These are phyloP conservation scores for Verticillium dahliae DNA, from an alignment of 2,329 filamentous ascomycete genomes.

Conservation along the genomic window DNA sequence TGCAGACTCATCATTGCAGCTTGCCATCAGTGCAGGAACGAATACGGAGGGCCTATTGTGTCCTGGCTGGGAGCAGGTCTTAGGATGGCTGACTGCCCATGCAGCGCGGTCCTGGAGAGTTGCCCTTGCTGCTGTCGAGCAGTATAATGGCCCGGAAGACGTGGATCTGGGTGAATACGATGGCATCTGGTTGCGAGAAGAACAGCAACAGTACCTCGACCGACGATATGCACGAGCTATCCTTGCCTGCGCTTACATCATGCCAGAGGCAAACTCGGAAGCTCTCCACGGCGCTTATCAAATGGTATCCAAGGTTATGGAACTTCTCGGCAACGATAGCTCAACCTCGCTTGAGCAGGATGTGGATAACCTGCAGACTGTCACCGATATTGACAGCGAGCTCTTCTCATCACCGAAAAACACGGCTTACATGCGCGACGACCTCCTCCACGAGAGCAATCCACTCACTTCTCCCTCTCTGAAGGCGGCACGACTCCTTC, in stretches of 20 bases:
- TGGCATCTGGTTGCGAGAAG: slow-evolving; percentile 51
- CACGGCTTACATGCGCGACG: slow-evolving; percentile 37
- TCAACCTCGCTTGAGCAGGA: slow-evolving; percentile 44
- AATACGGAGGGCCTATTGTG: slow-evolving; percentile 27
- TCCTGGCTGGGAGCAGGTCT: slow-evolving; percentile 62
- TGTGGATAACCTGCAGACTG: slow-evolving; percentile 33
- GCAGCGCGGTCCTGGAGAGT: slow-evolving; percentile 54
- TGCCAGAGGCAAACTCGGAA: slow-evolving; percentile 52
- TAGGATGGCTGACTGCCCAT: slow-evolving; percentile 59
- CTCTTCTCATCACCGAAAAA: slow-evolving; percentile 31
- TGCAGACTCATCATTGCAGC: slow-evolving; percentile 11
- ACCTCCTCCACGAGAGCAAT: slow-evolving; percentile 55
- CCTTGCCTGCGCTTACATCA: slow-evolving; percentile 60
- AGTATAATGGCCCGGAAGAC: slow-evolving; percentile 70
- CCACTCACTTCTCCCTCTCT: slow-evolving; percentile 55
- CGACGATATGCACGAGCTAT: slow-evolving; percentile 60
- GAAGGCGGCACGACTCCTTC: slow-evolving; percentile 51
- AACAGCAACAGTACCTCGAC: slow-evolving; percentile 53
- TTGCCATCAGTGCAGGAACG: slow-evolving; percentile 10
- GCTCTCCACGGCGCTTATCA: slow-evolving; percentile 54
- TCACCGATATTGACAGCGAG: slow-evolving; percentile 21
- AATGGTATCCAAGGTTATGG: slow-evolving; percentile 52
- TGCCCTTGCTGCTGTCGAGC: slow-evolving; percentile 56
- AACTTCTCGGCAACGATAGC: slow-evolving; percentile 53
- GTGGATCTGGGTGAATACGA: slow-evolving; percentile 59